These are phyloP conservation scores for Chrysoporthe austroafricana DNA, from an alignment of 2,329 filamentous ascomycete genomes.

Conservation along the genomic window DNA sequence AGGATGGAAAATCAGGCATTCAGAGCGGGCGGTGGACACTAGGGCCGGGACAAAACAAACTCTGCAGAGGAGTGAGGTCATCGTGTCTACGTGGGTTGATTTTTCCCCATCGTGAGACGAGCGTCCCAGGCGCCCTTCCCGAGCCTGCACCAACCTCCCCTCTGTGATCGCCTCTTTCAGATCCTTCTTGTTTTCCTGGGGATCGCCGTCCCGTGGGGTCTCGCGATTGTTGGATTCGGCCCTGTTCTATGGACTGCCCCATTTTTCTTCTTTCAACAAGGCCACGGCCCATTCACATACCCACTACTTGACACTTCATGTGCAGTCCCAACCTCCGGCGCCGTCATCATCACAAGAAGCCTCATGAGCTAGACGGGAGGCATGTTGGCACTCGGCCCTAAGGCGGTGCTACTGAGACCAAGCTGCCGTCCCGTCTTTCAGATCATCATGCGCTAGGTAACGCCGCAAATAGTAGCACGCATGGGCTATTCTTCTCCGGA, in stretches of 20 bases:
- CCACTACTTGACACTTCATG: neutral
- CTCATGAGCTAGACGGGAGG: neutral
- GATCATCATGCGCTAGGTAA: neutral
- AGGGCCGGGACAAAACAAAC: neutral
- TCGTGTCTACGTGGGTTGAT: neutral
- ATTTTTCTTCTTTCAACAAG: neutral
- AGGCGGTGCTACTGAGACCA: neutral
- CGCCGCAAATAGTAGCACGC: conserved; percentile 6
- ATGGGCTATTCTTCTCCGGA: neutral
- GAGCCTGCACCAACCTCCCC: neutral
- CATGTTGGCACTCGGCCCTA: conserved; percentile 1
- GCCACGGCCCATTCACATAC: neutral
- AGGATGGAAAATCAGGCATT: neutral
- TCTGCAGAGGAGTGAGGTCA: neutral
- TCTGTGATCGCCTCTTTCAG: neutral
- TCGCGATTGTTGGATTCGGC: conserved; percentile 2
- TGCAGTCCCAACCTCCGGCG: neutral
- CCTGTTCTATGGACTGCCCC: neutral
- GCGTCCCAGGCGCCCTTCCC: neutral
- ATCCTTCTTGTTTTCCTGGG: neutral
- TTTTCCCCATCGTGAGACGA: neutral
- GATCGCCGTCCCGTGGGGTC: conserved; percentile 3
- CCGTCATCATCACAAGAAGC: neutral
- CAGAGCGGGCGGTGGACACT: neutral
- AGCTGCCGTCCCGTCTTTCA: conserved; percentile 2